Evolutionary conservation across 306 rosid genomes (phyloP).

Genomic region (Delonix regia): DNA sequence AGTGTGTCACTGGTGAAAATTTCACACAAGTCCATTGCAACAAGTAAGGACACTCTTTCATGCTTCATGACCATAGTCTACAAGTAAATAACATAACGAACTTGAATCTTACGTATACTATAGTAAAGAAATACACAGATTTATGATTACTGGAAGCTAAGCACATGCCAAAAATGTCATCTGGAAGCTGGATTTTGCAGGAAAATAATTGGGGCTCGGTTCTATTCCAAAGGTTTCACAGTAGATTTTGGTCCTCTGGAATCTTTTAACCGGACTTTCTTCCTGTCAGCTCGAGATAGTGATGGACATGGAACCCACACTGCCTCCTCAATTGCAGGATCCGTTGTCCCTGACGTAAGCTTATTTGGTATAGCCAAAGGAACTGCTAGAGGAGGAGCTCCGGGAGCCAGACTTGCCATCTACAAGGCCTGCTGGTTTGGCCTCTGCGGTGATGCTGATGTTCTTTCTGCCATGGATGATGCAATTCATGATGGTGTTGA

Average conservation of each 20-base stretch:
- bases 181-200: slow-evolving; percentile 41
- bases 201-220: slow-evolving; percentile 67
- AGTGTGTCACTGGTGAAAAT: slow-evolving; percentile 60
- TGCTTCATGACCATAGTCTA: slow-evolving; percentile 7
- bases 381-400: slow-evolving; percentile 73
- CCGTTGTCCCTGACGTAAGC: slow-evolving; percentile 52
- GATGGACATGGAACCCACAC: slow-evolving; percentile 84
- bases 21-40: slow-evolving; percentile 70
- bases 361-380: slow-evolving; percentile 63
- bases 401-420: slow-evolving; percentile 67
- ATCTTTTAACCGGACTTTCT: slow-evolving; percentile 41
- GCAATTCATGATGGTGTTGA: slow-evolving; percentile 75
- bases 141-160: slow-evolving; percentile 9
- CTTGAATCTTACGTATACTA: slow-evolving; percentile 1
- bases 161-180: not conserved
- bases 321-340: slow-evolving; percentile 76
- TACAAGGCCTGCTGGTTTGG: slow-evolving; percentile 78
- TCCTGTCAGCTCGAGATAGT: slow-evolving; percentile 57
- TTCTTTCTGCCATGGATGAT: slow-evolving; percentile 70
- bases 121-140: not conserved
- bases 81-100: not conserved
- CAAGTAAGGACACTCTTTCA: slow-evolving; percentile 48
- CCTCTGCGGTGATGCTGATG: slow-evolving; percentile 58
- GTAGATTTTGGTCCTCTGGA: slow-evolving; percentile 58
- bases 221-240: slow-evolving; percentile 55